phyloP scores from a whole-genome alignment of 257 asterid species.

The Przewalskia tangutica region DNA sequence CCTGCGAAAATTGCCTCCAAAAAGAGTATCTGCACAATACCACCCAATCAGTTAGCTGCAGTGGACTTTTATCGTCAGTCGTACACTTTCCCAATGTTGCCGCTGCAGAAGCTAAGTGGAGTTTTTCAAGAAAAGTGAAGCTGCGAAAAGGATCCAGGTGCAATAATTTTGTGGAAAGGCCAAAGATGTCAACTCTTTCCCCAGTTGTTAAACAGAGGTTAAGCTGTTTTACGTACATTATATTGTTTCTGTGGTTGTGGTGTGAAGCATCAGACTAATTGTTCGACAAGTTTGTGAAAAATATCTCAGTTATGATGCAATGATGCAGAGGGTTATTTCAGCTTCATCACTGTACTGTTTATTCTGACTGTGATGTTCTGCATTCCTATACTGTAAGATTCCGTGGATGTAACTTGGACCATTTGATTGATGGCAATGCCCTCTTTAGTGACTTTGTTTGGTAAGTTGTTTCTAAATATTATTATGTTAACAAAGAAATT shows the following conservation, averaged over 20 bases:
- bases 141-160: neutral
- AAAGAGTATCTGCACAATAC: conserved; percentile 43
- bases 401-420: neutral
- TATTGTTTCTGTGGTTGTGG: neutral
- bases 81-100: neutral
- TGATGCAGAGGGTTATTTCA: neutral
- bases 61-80: neutral
- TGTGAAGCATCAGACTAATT: neutral
- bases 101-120: neutral
- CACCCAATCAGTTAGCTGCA: conserved; percentile 42
- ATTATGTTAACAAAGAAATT: neutral
- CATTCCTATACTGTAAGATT: neutral
- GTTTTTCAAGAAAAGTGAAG: neutral
- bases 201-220: neutral
- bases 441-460: neutral
- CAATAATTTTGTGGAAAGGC: neutral
- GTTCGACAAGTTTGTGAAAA: neutral
- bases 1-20: conserved; percentile 63
- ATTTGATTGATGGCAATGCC: neutral
- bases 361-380: neutral
- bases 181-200: neutral
- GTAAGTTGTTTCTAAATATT: neutral
- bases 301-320: neutral
- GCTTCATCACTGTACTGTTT: neutral
- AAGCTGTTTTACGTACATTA: neutral